Base-by-base conservation (phyloP, 2,329 filamentous ascomycete species). In the Chaetothyriales sp. region DNA sequence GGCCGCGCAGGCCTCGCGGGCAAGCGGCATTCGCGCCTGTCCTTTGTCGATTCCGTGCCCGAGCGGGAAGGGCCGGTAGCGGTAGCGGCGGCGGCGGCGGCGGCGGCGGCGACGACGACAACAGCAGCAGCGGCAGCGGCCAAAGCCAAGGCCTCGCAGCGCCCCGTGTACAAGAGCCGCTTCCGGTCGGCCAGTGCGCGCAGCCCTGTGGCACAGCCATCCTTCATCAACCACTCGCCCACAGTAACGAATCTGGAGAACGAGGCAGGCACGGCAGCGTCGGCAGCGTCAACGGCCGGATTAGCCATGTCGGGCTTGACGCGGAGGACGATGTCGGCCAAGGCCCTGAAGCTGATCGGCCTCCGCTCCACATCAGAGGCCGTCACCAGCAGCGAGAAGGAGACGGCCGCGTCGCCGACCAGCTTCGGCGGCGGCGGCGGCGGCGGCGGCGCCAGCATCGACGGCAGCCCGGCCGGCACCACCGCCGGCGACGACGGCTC, bases 351-450 rank as follows among this genome's bases (percentile, higher is more conserved):
- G 59, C 75, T 76, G 19, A 78, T 82, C 45, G 86, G 88, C n/a
- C 75, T 94, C 52, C 77, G 90, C 57, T 84, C 88, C 13, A 87
- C 89, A 50, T 95, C 90, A 3, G 90, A 95, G 64, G 74, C 77
- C 18, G 73, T 79, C 18, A 77, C 76, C 1, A 73, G 73, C 25
- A 70, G 63, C 44, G 76, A 79, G 54, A 80, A 76, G 64, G 68
- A 71, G n/a, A 56, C 65, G 18, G 68, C 70, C 18, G 69, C 64
- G 25, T 68, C 73, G 10, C 68, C 68, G 13, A 53, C 46, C n/a
- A 58, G 53, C 44, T 62, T 66, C 13, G 64, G 68, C 2, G 74
- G 73, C 18, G 69, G 73, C 6, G 64, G 70, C 43, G 77, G 73
- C 53, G 77, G 80, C 51, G 73, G 71, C 4, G n/a, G n/a, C n/a